Evolutionary conservation across 805 yeast genomes (phyloP).

Genomic region (Hermanozyma aechmeae): DNA sequence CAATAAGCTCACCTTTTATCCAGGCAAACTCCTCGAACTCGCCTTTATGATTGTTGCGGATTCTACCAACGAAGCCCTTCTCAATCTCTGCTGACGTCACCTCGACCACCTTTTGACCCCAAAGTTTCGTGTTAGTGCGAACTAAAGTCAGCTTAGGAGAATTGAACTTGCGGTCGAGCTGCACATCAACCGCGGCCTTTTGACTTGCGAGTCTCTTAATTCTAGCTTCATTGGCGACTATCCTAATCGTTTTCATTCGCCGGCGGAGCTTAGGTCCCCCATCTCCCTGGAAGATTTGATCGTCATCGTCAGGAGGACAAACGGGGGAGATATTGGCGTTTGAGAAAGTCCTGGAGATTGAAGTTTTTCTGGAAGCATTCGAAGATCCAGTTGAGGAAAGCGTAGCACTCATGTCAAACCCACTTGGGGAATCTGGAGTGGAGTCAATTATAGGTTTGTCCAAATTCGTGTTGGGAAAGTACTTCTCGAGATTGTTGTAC

Average conservation of each 20-base stretch:
- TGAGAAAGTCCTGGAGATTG: conserved; percentile 35
- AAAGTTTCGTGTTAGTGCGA: conserved; percentile 73
- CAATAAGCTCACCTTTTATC: conserved; percentile 96
- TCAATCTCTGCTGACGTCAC: conserved; percentile 66
- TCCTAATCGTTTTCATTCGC: conserved; percentile 85
- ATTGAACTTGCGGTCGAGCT: no score
- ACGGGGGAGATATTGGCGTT: conserved; percentile 32
- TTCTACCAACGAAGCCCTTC: conserved; percentile 55
- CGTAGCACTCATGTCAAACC: no score
- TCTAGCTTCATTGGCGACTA: conserved; percentile 85
- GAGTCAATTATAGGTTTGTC: conserved; percentile 85
- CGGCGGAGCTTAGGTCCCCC: conserved; percentile 32
- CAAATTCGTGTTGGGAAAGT: conserved; percentile 85
- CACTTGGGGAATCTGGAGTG: conserved; percentile 50
- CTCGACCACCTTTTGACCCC: conserved; percentile 94
- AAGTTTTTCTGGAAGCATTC: conserved; percentile 2
- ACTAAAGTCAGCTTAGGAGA: no score
- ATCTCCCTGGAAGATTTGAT: conserved; percentile 28
- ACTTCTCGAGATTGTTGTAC: conserved; percentile 82
- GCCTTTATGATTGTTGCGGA: conserved; percentile 53
- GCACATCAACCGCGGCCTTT: conserved; percentile 6
- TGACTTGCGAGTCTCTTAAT: conserved; percentile 23
- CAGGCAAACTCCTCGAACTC: conserved; percentile 83
- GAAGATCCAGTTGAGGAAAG: not conserved
- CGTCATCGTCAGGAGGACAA: conserved; percentile 16